Evolutionary conservation across 2,329 filamentous ascomycete genomes (phyloP).

Genomic region (Xylariaceae sp.): DNA sequence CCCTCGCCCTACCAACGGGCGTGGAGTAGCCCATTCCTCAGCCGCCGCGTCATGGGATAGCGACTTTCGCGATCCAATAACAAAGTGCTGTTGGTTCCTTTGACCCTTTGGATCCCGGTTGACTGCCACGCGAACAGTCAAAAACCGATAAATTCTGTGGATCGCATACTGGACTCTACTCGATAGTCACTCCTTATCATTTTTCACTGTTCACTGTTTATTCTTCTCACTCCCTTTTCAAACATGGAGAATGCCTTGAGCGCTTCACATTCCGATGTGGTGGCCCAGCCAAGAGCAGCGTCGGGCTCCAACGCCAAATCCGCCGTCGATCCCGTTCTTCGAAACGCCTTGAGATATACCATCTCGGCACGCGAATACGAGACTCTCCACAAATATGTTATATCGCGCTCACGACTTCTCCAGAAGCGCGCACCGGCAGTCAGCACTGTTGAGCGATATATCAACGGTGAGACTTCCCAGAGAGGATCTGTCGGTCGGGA

Average conservation of each 20-base stretch:
- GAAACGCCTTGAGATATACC: slow-evolving; percentile 82
- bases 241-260: slow-evolving; percentile 24
- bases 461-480: slow-evolving; percentile 32
- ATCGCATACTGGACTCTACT: too few relatives aligned
- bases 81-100: too few relatives aligned
- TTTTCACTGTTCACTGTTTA: neutral
- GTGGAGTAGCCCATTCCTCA: neutral
- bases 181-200: neutral
- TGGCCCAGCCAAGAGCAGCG: slow-evolving; percentile 21
- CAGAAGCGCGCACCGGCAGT: slow-evolving; percentile 52
- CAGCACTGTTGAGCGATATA: slow-evolving; percentile 51
- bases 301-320: slow-evolving; percentile 26
- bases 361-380: slow-evolving; percentile 83
- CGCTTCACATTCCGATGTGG: slow-evolving; percentile 18
- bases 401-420: slow-evolving; percentile 62
- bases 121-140: too few relatives aligned
- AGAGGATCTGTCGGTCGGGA: slow-evolving; percentile 17
- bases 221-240: neutral
- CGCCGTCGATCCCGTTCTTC: slow-evolving; percentile 63
- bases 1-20: neutral
- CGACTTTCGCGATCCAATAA: too few relatives aligned
- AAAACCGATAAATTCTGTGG: too few relatives aligned
- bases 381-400: slow-evolving; percentile 73
- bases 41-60: neutral
- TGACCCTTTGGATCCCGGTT: too few relatives aligned